Evolutionary conservation across 179 eudicot species (phyloP), one percentile per base, ranked within the genome.

Genomic region (Sideroxylon spinosum): DNA sequence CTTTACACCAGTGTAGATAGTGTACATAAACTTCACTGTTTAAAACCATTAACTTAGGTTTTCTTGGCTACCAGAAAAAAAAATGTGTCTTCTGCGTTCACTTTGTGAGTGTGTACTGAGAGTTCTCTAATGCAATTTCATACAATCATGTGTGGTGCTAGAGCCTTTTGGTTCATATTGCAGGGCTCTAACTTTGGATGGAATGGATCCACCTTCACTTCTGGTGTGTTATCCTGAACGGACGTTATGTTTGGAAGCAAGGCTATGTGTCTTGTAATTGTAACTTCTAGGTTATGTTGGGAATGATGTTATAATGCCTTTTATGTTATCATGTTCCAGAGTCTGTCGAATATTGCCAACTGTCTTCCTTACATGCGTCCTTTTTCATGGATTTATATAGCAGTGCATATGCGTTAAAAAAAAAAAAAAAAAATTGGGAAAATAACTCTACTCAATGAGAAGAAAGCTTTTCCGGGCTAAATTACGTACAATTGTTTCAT

Each of bases 181-280:
- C 94, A 93, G 98, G 97, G 93, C n/a, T 87, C 95, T 67, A 79
- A 80, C 80, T 84, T 93, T 32, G 98, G 98, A 71, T 93, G 92
- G 92, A 93, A 93, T 50, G 98, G 98, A 10, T 78, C 95, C 48
- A 93, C 98, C 82, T 90, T 93, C 7, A 13, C 16, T 69, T 22
- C 16, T 59, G 49, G 23, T 10, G 59, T 16, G 56, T 56, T 57
- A 48, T 59, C 76, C 55, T 37, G 67, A 78, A 17, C 32, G 60
- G 71, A 61, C 48, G 74, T 53, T 50, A 60, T 75, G 26, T 23
- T 19, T 61, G 49, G 76, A 29, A 69, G 63, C 68, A 60, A 48
- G 23, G 68, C 37, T 59, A 48, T 61, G 26, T n/a, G 19, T 63
- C 74, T 74, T 44, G 66, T 50, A 25, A 32, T 26, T 49, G 11